Evolutionary conservation across 1,284 basidiomycete species (phyloP).

Genomic region (Papiliotrema fonsecae): DNA sequence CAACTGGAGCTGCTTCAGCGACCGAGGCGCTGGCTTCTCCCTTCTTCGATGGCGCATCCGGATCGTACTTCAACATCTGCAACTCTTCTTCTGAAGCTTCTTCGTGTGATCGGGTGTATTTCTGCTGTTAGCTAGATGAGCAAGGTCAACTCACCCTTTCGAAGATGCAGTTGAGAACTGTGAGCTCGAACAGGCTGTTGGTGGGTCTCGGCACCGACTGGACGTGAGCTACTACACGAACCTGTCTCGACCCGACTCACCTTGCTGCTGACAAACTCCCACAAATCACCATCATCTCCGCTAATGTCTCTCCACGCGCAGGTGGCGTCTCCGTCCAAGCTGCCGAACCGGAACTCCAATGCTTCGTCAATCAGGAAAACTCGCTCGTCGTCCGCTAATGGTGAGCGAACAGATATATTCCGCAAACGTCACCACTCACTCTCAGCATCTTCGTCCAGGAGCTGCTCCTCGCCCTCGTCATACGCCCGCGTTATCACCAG

Average conservation of each 20-base stretch:
- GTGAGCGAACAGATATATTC: neutral
- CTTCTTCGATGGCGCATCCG: slow-evolving; percentile 1
- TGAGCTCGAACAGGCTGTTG: slow-evolving; percentile 82
- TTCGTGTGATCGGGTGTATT: slow-evolving; percentile 69
- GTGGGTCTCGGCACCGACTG: slow-evolving; percentile 68
- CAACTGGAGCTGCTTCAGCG: slow-evolving; percentile 13
- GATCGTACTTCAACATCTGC: slow-evolving; percentile 61
- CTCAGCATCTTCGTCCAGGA: slow-evolving; percentile 92
- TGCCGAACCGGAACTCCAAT: slow-evolving; percentile 72
- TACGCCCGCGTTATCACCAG: slow-evolving; percentile 94
- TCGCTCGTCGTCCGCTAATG: slow-evolving; percentile 78
- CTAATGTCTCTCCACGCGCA: slow-evolving; percentile 83
- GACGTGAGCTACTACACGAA: slow-evolving; percentile 58
- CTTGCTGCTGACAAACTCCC: slow-evolving; percentile 48
- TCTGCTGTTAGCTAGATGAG: slow-evolving; percentile 50
- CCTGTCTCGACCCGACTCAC: slow-evolving; percentile 18
- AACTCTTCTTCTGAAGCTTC: slow-evolving; percentile 63
- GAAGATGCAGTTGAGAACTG: slow-evolving; percentile 90
- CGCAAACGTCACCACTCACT: slow-evolving; percentile 55
- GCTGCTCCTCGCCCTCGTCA: slow-evolving; percentile 89
- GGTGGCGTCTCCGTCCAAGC: slow-evolving; percentile 72
- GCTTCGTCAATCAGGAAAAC: slow-evolving; percentile 86
- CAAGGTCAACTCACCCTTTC: slow-evolving; percentile 52
- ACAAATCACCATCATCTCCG: slow-evolving; percentile 47
- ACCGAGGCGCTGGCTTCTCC: slow-evolving; percentile 6